Conservation (phyloP, 164 flowering plant genomes). For the Macadamia integrifolia region DNA sequence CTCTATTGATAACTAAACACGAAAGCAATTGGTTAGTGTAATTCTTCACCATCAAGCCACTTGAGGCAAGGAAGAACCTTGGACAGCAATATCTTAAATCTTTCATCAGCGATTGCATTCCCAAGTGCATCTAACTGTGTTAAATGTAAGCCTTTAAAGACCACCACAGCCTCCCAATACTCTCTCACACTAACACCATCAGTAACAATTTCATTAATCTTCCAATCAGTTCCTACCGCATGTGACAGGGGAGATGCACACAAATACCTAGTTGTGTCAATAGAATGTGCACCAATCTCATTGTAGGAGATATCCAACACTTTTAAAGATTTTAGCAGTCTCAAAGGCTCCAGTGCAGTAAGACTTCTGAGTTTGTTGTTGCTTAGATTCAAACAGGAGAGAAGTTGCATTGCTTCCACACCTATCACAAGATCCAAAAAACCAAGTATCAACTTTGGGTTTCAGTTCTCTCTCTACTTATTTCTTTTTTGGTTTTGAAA, state of each 20-base stretch:
- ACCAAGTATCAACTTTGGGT: no score
- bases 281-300: slow-evolving; percentile 71
- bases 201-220: slow-evolving; percentile 18
- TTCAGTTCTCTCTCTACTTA: no score
- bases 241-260: slow-evolving; percentile 72
- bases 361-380: slow-evolving; percentile 63
- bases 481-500: no score
- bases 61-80: slow-evolving; percentile 47
- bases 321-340: slow-evolving; percentile 42
- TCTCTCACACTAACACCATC: slow-evolving; percentile 17
- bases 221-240: slow-evolving; percentile 28
- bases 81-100: slow-evolving; percentile 35
- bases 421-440: slow-evolving; percentile 38
- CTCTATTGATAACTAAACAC: no score
- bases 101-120: slow-evolving; percentile 47
- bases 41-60: slow-evolving; percentile 58
- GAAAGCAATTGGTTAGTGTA: slow-evolving; percentile 13
- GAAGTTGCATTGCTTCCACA: slow-evolving; percentile 78
- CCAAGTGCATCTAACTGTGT: slow-evolving; percentile 60
- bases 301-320: slow-evolving; percentile 72
- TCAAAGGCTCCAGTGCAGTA: slow-evolving; percentile 69
- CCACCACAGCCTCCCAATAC: slow-evolving; percentile 57
- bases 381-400: slow-evolving; percentile 62
- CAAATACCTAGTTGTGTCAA: slow-evolving; percentile 70
- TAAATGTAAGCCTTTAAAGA: slow-evolving; percentile 53